A percentile compares a stretch with the other conserved stretches of the same genome.
phyloP scores from a whole-genome alignment of 768 basidiomycete genomes.

The Trichaptum fuscoviolaceum region DNA sequence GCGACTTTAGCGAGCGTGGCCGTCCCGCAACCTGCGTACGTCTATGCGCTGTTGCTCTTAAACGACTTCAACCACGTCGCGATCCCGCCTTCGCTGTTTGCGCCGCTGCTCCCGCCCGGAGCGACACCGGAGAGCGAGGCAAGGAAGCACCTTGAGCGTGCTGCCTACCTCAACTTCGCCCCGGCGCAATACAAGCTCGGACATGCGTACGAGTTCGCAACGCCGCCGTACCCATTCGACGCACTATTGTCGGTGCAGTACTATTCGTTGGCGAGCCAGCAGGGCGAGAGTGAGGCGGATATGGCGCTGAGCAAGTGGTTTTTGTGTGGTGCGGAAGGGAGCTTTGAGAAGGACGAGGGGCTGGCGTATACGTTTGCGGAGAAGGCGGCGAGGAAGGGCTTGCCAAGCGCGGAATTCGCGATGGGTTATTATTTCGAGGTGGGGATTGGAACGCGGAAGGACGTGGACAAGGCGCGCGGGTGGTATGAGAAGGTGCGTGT shows the following conservation, averaged over 20 bases:
- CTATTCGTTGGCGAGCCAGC: slow-evolving; percentile 76
- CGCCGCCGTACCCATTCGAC: slow-evolving; percentile 81
- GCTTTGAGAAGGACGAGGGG: slow-evolving; percentile 82
- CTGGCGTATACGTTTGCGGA: slow-evolving; percentile 88
- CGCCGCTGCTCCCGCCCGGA: slow-evolving; percentile 48
- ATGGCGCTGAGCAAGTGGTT: slow-evolving; percentile 99
- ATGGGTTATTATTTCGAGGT: slow-evolving; percentile 96
- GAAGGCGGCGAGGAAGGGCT: slow-evolving; percentile 70
- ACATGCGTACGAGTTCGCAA: slow-evolving; percentile 87
- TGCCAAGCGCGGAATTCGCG: slow-evolving; percentile 86
- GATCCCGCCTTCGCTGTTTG: slow-evolving; percentile 45
- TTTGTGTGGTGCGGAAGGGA: slow-evolving; percentile 73
- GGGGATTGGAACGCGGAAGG: slow-evolving; percentile 66
- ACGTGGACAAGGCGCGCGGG: slow-evolving; percentile 55
- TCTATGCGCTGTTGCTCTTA: slow-evolving; percentile 82
- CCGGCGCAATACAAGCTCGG: slow-evolving; percentile 93
- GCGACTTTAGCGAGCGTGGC: slow-evolving; percentile 68
- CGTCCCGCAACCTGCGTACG: slow-evolving; percentile 85
- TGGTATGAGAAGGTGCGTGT: slow-evolving; percentile 76
- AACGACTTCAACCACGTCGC: slow-evolving; percentile 72
- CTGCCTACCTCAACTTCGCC: slow-evolving; percentile 79
- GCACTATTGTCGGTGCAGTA: slow-evolving; percentile 87
- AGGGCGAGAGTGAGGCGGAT: slow-evolving; percentile 88
- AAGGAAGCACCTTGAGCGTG: slow-evolving; percentile 70
- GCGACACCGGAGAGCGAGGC: slow-evolving; percentile 55